Evolutionary conservation across 2,329 filamentous ascomycete genomes (phyloP).

Genomic region (Fusarium citri): DNA sequence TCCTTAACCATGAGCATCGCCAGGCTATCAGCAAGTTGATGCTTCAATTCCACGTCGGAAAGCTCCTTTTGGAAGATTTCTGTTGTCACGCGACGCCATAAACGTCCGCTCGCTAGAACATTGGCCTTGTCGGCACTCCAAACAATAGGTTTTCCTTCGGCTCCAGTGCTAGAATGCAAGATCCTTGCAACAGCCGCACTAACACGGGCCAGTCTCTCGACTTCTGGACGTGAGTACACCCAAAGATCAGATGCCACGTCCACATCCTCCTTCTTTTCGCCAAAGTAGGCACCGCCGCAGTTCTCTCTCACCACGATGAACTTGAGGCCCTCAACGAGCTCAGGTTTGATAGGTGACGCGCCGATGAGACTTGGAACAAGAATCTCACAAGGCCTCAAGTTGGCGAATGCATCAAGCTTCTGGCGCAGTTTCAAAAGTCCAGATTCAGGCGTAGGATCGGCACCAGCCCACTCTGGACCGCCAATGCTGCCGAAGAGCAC

Average conservation of each 20-base stretch:
- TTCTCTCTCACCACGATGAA: constrained; percentile 64
- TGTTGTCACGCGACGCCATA: constrained; percentile 60
- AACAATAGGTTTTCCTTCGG: constrained; percentile 53
- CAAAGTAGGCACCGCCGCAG: constrained; percentile 63
- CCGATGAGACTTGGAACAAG: constrained; percentile 56
- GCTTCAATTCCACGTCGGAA: constrained; percentile 55
- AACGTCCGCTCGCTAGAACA: constrained; percentile 61
- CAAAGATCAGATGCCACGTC: constrained; percentile 61
- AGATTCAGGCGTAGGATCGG: constrained; percentile 57
- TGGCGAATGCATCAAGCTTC: constrained; percentile 60
- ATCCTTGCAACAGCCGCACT: constrained; percentile 58
- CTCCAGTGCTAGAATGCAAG: constrained; percentile 39
- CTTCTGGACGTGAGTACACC: constrained; percentile 58
- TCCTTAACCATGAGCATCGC: constrained; percentile 62
- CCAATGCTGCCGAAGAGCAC: constrained; percentile 62
- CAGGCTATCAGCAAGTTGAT: constrained; percentile 61
- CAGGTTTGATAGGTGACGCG: constrained; percentile 58
- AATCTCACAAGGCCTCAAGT: constrained; percentile 61
- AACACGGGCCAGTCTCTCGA: constrained; percentile 61
- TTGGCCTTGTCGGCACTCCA: constrained; percentile 65
- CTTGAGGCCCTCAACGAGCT: constrained; percentile 58
- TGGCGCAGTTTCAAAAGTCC: constrained; percentile 56
- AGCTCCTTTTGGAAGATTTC: constrained; percentile 57
- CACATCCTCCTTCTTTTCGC: constrained; percentile 57
- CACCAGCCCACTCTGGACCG: constrained; percentile 59